These are phyloP conservation scores for Blastomyces parvus DNA, from an alignment of 2,329 filamentous ascomycete genomes.

Conservation along the genomic window DNA sequence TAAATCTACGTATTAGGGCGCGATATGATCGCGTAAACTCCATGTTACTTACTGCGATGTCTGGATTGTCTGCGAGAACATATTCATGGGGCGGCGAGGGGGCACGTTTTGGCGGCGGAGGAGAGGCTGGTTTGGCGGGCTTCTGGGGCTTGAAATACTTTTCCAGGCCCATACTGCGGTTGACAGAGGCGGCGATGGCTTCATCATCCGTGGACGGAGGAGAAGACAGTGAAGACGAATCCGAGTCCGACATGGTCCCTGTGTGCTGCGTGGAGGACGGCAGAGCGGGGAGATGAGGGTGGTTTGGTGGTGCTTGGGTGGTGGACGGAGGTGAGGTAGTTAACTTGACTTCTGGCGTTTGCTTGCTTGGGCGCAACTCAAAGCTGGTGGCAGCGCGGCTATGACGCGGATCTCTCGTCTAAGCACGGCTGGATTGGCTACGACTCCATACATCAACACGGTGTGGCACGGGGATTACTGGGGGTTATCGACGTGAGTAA, in stretches of 20 bases:
- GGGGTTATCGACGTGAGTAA: slow-evolving; percentile 7
- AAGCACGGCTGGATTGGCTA: slow-evolving; percentile 11
- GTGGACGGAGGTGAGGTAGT: not conserved
- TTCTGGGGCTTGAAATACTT: slow-evolving; percentile 41
- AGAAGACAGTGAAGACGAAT: slow-evolving; percentile 51
- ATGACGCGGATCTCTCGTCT: slow-evolving; percentile 20
- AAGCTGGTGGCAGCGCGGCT: slow-evolving; percentile 21
- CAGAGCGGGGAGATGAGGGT: slow-evolving; percentile 18
- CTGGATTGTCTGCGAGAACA: slow-evolving; percentile 78
- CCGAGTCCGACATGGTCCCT: slow-evolving; percentile 40
- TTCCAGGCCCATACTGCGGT: slow-evolving; percentile 35
- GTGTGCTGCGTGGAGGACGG: slow-evolving; percentile 28
- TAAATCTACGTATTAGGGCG: slow-evolving; percentile 12
- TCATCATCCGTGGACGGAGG: slow-evolving; percentile 53
- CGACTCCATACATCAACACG: not conserved
- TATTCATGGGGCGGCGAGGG: slow-evolving; percentile 86
- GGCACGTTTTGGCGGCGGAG: slow-evolving; percentile 65
- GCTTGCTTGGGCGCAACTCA: slow-evolving; percentile 10
- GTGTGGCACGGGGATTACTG: not conserved
- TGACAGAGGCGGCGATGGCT: slow-evolving; percentile 31
- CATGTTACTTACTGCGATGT: slow-evolving; percentile 69
- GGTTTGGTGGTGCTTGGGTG: not conserved
- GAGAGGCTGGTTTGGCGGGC: slow-evolving; percentile 49
- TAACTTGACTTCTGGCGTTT: not conserved
- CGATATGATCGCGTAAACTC: slow-evolving; percentile 2